Conservation (phyloP, 2,329 filamentous ascomycete genomes). For the Penicillium psychrosexuale region DNA sequence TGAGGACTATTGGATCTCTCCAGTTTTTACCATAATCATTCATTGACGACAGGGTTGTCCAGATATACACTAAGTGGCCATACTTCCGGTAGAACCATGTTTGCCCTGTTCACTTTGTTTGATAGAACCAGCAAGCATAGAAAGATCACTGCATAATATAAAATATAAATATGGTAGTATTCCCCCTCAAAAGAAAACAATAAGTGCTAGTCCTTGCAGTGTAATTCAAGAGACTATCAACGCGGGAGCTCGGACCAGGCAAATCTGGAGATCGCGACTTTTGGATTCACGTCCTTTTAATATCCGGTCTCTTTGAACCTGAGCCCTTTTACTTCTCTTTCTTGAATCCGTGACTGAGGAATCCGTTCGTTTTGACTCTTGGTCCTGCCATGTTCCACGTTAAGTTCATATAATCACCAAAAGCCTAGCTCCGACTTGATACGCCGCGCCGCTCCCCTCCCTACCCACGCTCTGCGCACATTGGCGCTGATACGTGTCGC, state of each 20-base stretch:
- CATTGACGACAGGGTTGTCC: neutral
- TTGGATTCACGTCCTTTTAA: slow-evolving; percentile 25
- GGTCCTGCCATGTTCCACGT: slow-evolving; percentile 31
- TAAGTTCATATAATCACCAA: slow-evolving; percentile 8
- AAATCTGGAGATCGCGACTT: slow-evolving; percentile 41
- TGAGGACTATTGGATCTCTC: neutral
- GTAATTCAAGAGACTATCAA: slow-evolving; percentile 4
- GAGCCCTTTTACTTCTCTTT: neutral
- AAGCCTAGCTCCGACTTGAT: slow-evolving; percentile 4
- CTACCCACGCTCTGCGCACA: neutral
- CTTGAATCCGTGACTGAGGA: neutral
- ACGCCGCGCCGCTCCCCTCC: slow-evolving; percentile 6
- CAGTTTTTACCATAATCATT: neutral
- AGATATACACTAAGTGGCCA: neutral
- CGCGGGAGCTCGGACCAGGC: slow-evolving; percentile 37
- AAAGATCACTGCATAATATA: too few relatives aligned
- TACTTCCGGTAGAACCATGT: neutral
- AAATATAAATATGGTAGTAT: neutral
- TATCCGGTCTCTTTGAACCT: slow-evolving; percentile 7
- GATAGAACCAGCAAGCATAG: neutral
- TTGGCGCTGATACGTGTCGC: neutral
- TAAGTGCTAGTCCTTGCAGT: neutral
- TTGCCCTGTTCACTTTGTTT: neutral
- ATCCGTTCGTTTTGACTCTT: neutral
- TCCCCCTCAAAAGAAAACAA: neutral